Base-by-base conservation (phyloP, 441 rosid species). In the Manihot esculenta region DNA sequence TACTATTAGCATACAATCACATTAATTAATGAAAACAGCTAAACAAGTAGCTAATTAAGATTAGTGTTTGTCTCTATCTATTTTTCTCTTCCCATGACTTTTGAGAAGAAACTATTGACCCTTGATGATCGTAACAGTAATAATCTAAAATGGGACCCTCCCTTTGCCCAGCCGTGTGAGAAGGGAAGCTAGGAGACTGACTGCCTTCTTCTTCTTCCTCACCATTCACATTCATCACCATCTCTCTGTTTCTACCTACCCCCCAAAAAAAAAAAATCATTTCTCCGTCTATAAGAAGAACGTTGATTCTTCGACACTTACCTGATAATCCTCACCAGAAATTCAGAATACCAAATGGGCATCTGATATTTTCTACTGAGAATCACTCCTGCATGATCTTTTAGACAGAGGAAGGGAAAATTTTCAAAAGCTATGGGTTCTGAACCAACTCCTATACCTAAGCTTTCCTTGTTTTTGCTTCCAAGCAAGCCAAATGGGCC, bases 381-480 rank as follows among this genome's bases (percentile, higher is more conserved):
- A 38, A 38, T 7, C 42, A 5, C 42, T 38, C 42, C 42, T 13
- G 26, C 42, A 38, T 38, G 42, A 3, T 1, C 30, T 12, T 42
- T 54, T 24, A 38, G 41, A 7, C 42, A 38, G 9, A 38, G 42
- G 7, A 38, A 38, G 7, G 0, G 7, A 38, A 38, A 38, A 38
- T 38, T 38, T 38, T 38, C 42, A 38, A 38, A 38, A 38, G n/a
- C 42, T 12, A 82, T 79, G 88, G 71, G 61, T 38, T 38, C 62
- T 17, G 77, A 70, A 61, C 77, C 74, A 61, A 71, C 71, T 54
- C 74, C 80, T 0, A 73, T 85, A 9, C 88, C 89, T 13, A 86
- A 85, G 79, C 90, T 90, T 62, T 74, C 85, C 65, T 68, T 89
- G 55, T 74, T 70, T 70, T 76, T 89, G 23, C 73, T 86, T 66